Percentiles rank a stretch among this genome's conserved stretches.
Conservation (phyloP, 2,329 filamentous ascomycete genomes). For the Diaporthe sp. region DNA sequence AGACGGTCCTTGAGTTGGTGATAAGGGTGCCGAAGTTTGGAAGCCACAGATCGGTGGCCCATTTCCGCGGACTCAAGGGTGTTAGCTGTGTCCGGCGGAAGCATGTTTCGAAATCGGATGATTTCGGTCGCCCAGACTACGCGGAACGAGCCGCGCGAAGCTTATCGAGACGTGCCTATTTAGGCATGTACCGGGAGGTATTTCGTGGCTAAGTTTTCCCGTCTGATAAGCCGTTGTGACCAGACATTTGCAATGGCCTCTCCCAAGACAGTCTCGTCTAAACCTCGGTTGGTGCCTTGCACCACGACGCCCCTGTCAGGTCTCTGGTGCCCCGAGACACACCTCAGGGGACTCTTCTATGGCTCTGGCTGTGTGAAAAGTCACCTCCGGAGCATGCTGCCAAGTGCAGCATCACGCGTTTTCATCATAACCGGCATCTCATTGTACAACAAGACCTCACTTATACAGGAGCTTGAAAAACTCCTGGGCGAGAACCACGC, state of each 20-base stretch:
- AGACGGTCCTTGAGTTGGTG: conserved; percentile 2
- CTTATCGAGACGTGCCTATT: conserved; percentile 5
- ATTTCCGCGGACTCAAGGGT: neutral
- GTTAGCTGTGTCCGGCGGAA: neutral
- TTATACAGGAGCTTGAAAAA: conserved; percentile 11
- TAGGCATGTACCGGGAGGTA: neutral
- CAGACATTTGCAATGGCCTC: neutral
- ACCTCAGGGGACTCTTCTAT: conserved; percentile 1
- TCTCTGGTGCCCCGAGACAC: conserved; percentile 5
- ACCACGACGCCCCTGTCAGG: neutral
- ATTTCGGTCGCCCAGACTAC: neutral
- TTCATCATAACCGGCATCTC: conserved; percentile 7
- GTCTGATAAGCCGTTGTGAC: neutral
- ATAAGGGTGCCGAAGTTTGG: neutral
- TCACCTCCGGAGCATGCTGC: conserved; percentile 14
- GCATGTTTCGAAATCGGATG: neutral
- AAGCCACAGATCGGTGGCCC: conserved; percentile 14
- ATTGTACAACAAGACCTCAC: neutral
- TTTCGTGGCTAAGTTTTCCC: neutral
- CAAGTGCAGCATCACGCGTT: neutral
- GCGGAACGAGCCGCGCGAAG: conserved; percentile 11
- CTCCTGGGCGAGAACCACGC: conserved; percentile 1
- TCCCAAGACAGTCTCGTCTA: neutral
- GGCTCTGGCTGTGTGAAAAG: neutral
- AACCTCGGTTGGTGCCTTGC: conserved; percentile 5